Conservation (phyloP, 768 basidiomycete species). For the Mycena rosella region DNA sequence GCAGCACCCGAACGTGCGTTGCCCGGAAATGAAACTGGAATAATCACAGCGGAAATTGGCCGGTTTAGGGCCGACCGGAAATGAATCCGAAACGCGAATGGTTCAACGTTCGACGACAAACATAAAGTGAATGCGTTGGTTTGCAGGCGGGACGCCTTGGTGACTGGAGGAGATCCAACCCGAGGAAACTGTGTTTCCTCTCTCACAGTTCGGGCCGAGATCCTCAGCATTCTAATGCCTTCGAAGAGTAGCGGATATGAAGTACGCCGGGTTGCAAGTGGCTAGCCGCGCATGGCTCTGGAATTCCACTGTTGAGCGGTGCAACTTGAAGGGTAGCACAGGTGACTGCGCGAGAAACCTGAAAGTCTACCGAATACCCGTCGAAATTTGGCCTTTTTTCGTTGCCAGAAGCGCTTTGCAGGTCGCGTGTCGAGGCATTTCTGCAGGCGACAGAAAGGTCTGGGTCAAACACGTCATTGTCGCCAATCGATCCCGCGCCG, state of each 20-base stretch:
- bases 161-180: too few species aligned
- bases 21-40: too few species aligned
- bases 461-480: too few species aligned
- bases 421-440: not conserved
- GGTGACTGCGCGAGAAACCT: not conserved
- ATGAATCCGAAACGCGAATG: too few species aligned
- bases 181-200: too few species aligned
- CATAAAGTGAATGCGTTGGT: too few species aligned
- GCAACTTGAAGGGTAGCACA: not conserved
- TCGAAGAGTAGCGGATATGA: slow-evolving; percentile 1
- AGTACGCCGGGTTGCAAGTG: not conserved
- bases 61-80: too few species aligned
- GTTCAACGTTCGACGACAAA: too few species aligned
- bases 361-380: not conserved
- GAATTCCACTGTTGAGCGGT: not conserved
- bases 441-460: not conserved
- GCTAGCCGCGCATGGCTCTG: not conserved
- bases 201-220: not conserved
- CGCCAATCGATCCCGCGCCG: too few species aligned
- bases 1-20: too few species aligned
- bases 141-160: too few species aligned
- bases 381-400: not conserved
- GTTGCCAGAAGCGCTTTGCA: not conserved
- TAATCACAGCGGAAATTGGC: too few species aligned
- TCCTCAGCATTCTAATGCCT: not conserved